These are phyloP conservation scores for Capsicum rhomboideum DNA, from an alignment of 257 asterid genomes.

Conservation along the genomic window DNA sequence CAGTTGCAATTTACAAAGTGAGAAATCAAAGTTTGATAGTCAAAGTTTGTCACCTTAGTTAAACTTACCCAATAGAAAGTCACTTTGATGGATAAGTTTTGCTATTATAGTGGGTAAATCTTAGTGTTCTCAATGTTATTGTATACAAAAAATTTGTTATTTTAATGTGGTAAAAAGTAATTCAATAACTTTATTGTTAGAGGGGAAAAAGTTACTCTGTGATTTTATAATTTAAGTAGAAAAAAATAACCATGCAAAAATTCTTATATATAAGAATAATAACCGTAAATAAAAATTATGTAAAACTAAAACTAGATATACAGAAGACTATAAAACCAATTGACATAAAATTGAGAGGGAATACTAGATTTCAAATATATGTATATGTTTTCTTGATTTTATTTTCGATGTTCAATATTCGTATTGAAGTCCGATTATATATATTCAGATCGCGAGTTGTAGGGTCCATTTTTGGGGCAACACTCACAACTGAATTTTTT, in stretches of 20 bases:
- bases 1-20: too few relatives aligned
- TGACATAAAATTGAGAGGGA: neutral
- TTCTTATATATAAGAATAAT: neutral
- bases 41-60: too few relatives aligned
- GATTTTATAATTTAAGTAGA: too few relatives aligned
- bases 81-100: neutral
- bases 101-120: neutral
- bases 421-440: neutral
- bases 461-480: neutral
- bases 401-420: too few relatives aligned
- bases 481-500: neutral
- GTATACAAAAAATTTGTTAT: too few relatives aligned
- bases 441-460: rapidly evolving
- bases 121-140: too few relatives aligned
- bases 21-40: too few relatives aligned
- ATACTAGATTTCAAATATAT: neutral
- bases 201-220: neutral
- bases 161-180: neutral
- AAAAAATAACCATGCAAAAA: too few relatives aligned
- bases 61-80: neutral
- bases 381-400: neutral
- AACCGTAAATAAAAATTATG: neutral
- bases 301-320: neutral
- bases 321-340: neutral
- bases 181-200: neutral